Percentiles rank a stretch among this genome's conserved stretches.
Conservation (phyloP, 805 yeast genomes). For the Teunomyces barrocoloradensis region DNA sequence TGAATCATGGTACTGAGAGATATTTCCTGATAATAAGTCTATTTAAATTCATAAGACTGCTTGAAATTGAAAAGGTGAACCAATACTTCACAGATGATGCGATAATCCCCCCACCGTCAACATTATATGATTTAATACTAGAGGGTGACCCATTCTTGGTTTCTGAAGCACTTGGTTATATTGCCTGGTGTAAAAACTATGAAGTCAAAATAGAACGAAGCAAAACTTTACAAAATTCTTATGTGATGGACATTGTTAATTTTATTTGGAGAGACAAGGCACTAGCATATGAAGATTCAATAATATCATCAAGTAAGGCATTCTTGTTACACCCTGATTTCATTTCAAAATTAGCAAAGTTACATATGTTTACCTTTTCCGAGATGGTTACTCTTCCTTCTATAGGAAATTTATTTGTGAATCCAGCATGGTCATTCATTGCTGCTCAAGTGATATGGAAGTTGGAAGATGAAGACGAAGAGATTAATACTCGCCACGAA, state of each 20-base stretch:
- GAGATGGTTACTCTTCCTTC: constrained; percentile 23
- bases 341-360: constrained; percentile 26
- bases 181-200: constrained; percentile 41
- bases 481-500: constrained; percentile 39
- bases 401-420: constrained; percentile 45
- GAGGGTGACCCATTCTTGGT: constrained; percentile 43
- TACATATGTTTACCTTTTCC: constrained; percentile 30
- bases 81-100: constrained; percentile 10
- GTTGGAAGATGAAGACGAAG: constrained; percentile 30
- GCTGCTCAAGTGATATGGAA: constrained; percentile 44
- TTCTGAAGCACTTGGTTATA: constrained; percentile 46
- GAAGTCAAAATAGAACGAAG: constrained; percentile 20
- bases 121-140: constrained; percentile 25
- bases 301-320: constrained; percentile 34
- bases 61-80: constrained; percentile 8
- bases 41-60: constrained; percentile 11
- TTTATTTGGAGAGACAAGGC: constrained; percentile 56
- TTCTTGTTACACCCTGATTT: constrained; percentile 36
- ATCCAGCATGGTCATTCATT: constrained; percentile 50
- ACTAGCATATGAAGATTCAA: constrained; percentile 30
- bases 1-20: background rate
- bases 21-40: constrained; percentile 5
- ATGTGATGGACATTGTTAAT: constrained; percentile 55
- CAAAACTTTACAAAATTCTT: constrained; percentile 44
- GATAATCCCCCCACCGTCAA: constrained; percentile 38